Evolutionary conservation across 2,329 filamentous ascomycete genomes (phyloP), one percentile per base, ranked within the genome.

Genomic region (Fusarium sp.): DNA sequence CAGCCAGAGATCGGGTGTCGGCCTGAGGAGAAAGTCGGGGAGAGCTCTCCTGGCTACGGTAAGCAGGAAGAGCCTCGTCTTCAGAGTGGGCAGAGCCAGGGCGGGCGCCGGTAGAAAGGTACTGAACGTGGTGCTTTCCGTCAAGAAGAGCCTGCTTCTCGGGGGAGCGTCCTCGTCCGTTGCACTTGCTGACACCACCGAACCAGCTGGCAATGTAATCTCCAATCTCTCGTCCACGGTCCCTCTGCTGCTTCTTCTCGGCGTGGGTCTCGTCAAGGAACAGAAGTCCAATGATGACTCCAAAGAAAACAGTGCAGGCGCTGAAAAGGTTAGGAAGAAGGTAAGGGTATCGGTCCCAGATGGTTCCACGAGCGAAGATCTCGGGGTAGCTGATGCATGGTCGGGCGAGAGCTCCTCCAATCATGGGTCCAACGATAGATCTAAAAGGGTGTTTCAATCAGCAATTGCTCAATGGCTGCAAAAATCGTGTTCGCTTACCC

Each of bases 211-310:
- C 70, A 40, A 98, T 83, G 85, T 90, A 92, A 75, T 90, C 86
- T 63, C 96, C 95, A 24, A 93, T 77, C 77, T 95, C 92, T 16
- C 92, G 81, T 8, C 95, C 95, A 38, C 87, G 84, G 79, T 99
- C 96, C 46, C 88, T 89, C 60, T 90, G 86, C 72, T 90, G 81
- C 82, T 92, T 97, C 83, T 92, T 92, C 78, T 92, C 90, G 52
- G 90, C 88, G 77, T 99, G 96, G 2, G 96, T 98, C 83, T 99
- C 96, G 78, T 99, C 94, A 59, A 99, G 85, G 77, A 97, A 98
- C 22, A 98, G 82, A 58, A 97, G 84, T 20, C 95, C 95, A 56
- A 96, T 87, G 6, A 91, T 78, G 49, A 97, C 90, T 20, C 94
- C 93, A 68, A 92, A 84, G 42, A 91, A 81, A 12, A 97, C 91